phyloP scores from a whole-genome alignment of 306 rosid genomes.

The Luffa aegyptiaca region DNA sequence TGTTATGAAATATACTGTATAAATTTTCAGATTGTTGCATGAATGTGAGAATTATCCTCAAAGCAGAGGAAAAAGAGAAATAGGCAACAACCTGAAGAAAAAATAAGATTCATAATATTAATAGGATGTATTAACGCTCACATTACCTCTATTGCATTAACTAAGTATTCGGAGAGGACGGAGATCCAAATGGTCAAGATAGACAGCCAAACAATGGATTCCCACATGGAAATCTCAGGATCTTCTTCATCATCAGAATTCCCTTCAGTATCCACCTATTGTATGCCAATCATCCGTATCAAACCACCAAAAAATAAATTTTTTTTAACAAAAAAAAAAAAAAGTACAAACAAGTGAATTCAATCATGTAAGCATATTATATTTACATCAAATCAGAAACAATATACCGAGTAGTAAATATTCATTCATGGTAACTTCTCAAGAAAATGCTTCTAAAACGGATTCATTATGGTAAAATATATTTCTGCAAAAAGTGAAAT shows the following conservation, averaged over 20 bases:
- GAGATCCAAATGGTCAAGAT: conserved; percentile 69
- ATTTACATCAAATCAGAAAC: background rate
- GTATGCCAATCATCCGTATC: conserved; percentile 6
- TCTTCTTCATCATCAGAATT: conserved; percentile 34
- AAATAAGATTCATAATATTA: background rate
- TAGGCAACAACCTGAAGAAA: background rate
- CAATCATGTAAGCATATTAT: background rate
- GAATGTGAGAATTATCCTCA: background rate
- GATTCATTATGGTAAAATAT: background rate
- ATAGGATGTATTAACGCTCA: background rate
- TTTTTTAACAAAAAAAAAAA: background rate
- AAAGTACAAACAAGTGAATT: background rate
- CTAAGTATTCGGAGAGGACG: conserved; percentile 61
- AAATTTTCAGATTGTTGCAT: background rate
- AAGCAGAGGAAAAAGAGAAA: background rate
- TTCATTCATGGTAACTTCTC: background rate
- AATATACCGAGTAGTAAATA: background rate
- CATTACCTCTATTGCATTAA: conserved; percentile 62
- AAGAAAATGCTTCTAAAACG: background rate
- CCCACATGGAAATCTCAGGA: conserved; percentile 73
- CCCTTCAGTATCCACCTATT: conserved; percentile 34
- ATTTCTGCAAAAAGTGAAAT: background rate
- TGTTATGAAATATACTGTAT: background rate
- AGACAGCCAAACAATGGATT: conserved; percentile 63
- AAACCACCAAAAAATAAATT: background rate